Conservation (phyloP, 345 rosid species). For the Nephelium lappaceum region DNA sequence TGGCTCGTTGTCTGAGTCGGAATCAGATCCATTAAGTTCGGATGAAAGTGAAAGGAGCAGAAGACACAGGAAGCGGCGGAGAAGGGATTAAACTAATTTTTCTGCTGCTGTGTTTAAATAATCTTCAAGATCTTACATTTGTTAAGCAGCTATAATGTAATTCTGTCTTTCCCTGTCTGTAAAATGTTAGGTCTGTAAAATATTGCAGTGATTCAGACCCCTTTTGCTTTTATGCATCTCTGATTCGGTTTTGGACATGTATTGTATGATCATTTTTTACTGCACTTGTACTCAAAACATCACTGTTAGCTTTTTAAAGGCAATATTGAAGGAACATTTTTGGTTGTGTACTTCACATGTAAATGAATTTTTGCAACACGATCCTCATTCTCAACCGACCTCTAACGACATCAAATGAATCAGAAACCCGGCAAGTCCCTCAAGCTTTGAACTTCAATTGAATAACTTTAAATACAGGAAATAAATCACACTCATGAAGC, state of each 20-base stretch:
- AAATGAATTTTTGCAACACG: no score
- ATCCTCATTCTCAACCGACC: no score
- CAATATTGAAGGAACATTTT: no score
- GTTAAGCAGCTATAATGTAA: neutral
- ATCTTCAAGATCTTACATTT: neutral
- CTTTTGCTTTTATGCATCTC: neutral
- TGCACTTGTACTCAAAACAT: no score
- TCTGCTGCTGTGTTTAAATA: neutral
- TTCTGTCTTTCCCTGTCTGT: neutral
- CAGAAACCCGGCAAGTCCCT: no score
- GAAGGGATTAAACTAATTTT: constrained; percentile 24
- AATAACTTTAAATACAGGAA: neutral
- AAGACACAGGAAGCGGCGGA: constrained; percentile 40
- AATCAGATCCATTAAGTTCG: constrained; percentile 30
- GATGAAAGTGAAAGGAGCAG: constrained; percentile 44
- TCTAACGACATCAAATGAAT: no score
- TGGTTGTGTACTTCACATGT: neutral
- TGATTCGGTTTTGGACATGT: neutral
- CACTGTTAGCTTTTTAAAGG: no score
- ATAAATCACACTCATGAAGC: neutral
- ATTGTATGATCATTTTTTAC: neutral
- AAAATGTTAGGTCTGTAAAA: neutral
- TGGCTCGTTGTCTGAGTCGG: constrained; percentile 39
- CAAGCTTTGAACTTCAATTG: neutral
- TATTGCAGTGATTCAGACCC: neutral